Evolutionary conservation across 2,329 filamentous ascomycete genomes (phyloP), one percentile per base, ranked within the genome.

Genomic region (Exophiala lecanii-corni): DNA sequence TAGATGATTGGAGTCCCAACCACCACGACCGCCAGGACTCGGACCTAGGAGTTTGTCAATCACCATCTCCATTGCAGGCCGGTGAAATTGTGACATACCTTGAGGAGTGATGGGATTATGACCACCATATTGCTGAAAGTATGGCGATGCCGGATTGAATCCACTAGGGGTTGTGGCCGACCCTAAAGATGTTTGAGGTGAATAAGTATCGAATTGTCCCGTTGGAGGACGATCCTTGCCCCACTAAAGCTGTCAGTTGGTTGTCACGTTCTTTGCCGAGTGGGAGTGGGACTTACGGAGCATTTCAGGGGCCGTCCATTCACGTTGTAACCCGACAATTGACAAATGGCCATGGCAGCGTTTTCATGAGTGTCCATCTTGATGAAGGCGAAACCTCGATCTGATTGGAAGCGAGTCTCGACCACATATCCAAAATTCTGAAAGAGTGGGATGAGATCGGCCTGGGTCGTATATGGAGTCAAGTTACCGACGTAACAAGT

Each of bases 281-380:
- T 30, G 15, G 18, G 9, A 7, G 23, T 39, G 28, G 19, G 39
- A 84, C 91, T 72, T 84, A 97, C 91, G 68, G 91, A 97, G 78
- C 92, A 98, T 77, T 98, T 98, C 57, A 98, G 70, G 40, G 92
- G 92, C 55, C 92, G 83, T 39, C 92, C 92, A 60, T 98, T 96
- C 58, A 98, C 91, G 56, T 96, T 94, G 72, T 97, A 98, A 21
- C 91, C 91, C 59, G 91, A 97, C 61, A 98, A 77, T 64, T 97
- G 89, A 69, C 92, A 98, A 61, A 98, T 98, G 23, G 89, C 89
- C 85, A 95, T 95, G 41, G 92, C 89, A 2, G 92, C 92, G 61
- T 96, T 96, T 71, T 98, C 92, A 61, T 98, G 92, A 5, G 82
- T 85, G 64, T 98, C 92, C 89, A 98, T 95, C 75, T 98, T 98